A percentile compares a stretch with the other conserved stretches of the same genome.
phyloP scores from a whole-genome alignment of 345 rosid species.

The Sisymbrium altissimum region DNA sequence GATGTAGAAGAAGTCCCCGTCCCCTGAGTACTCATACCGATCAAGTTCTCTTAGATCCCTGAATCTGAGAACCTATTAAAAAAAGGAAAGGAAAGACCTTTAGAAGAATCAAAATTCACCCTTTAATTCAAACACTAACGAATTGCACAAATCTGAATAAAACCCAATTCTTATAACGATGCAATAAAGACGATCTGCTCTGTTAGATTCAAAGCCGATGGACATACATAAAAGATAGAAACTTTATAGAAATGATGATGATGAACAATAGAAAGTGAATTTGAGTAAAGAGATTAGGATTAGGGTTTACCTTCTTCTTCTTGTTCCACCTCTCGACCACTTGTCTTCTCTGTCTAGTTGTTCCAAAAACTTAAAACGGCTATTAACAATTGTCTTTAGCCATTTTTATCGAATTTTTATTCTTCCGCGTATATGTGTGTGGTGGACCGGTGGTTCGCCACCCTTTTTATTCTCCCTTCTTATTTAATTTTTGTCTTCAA shows the following conservation, averaged over 20 bases:
- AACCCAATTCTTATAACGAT: background rate
- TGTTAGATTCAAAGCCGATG: background rate
- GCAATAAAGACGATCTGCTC: background rate
- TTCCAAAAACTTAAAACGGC: conserved; percentile 7
- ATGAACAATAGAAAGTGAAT: background rate
- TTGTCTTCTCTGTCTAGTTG: background rate
- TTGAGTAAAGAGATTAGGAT: background rate
- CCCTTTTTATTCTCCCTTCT: background rate
- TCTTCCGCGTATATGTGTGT: conserved; percentile 16
- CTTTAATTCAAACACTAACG: background rate
- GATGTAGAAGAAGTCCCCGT: conserved; percentile 46
- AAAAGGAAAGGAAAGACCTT: background rate
- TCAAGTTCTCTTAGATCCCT: background rate
- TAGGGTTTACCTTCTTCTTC: conserved; percentile 21
- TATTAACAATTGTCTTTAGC: conserved; percentile 3
- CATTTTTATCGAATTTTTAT: conserved; percentile 10
- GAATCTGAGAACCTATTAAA: background rate
- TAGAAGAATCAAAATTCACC: background rate
- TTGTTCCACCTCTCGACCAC: conserved; percentile 6
- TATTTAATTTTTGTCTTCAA: background rate
- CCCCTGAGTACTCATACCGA: conserved; percentile 57
- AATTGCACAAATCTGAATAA: background rate
- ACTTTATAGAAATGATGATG: background rate
- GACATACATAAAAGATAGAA: background rate
- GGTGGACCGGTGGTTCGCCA: conserved; percentile 28